Evolutionary conservation across 805 yeast species (phyloP).

Genomic region (Hanseniaspora opuntiae): DNA sequence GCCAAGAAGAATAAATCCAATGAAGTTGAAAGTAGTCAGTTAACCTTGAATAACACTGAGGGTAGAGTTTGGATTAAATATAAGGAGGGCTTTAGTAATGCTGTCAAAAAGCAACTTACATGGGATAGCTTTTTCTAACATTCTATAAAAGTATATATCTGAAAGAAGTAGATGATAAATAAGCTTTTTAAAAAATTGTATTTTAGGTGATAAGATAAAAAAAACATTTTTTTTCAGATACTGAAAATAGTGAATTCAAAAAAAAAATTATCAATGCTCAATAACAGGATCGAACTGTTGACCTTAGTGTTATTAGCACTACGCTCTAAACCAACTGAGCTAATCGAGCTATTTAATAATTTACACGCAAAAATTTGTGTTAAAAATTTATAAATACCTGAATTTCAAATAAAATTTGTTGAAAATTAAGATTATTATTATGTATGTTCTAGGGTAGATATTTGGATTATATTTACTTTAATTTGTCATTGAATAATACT

Average conservation of each 20-base stretch:
- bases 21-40: slow-evolving; percentile 4
- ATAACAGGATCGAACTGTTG: slow-evolving; percentile 12
- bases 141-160: neutral
- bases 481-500: too few relatives aligned
- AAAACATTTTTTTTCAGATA: too few relatives aligned
- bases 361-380: neutral
- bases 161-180: too few relatives aligned
- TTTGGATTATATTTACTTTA: neutral
- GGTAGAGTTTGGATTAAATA: slow-evolving; percentile 70
- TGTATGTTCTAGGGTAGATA: neutral
- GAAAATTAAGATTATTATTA: too few relatives aligned
- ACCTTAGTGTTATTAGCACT: slow-evolving; percentile 11
- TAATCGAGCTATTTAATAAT: slow-evolving; percentile 4
- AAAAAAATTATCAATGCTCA: slow-evolving; percentile 4
- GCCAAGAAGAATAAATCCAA: neutral
- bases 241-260: too few relatives aligned
- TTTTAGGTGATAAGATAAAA: neutral
- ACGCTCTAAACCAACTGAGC: slow-evolving; percentile 13
- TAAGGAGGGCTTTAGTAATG: slow-evolving; percentile 84
- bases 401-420: too few relatives aligned
- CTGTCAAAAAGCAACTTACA: slow-evolving; percentile 68
- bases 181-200: too few relatives aligned
- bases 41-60: slow-evolving; percentile 15
- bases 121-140: slow-evolving; percentile 56
- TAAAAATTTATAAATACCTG: too few relatives aligned